Percentiles rank a stretch among this genome's conserved stretches.
phyloP scores from a whole-genome alignment of 2,329 filamentous ascomycete species.

The Xylaria sp. region DNA sequence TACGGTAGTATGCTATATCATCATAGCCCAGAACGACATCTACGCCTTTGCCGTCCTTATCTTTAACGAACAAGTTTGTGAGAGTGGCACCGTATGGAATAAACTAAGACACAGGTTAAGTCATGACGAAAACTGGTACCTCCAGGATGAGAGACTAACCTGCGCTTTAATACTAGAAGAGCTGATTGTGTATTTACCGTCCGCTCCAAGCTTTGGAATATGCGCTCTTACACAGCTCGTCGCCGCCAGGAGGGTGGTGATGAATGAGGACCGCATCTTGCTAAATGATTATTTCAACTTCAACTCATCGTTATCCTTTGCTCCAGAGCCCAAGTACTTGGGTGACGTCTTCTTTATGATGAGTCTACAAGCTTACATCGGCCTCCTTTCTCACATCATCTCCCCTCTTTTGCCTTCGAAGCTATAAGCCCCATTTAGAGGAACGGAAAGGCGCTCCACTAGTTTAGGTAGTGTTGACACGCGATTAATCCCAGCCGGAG shows the following conservation, averaged over 20 bases:
- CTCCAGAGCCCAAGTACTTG: neutral
- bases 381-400: neutral
- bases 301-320: neutral
- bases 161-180: conserved; percentile 41
- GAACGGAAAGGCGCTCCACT: conserved; percentile 10
- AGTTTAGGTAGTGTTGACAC: neutral
- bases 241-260: conserved; percentile 32
- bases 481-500: conserved; percentile 25
- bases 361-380: neutral
- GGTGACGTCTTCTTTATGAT: conserved; percentile 12
- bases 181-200: conserved; percentile 42
- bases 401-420: neutral
- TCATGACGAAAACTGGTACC: neutral
- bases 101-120: conserved; percentile 32
- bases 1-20: conserved; percentile 62
- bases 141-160: conserved; percentile 27
- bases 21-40: conserved; percentile 70
- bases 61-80: conserved; percentile 67
- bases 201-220: conserved; percentile 34
- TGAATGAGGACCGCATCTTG: conserved; percentile 34
- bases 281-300: neutral
- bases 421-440: conserved; percentile 1
- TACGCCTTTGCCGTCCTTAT: conserved; percentile 64
- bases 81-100: conserved; percentile 61
- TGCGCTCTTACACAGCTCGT: conserved; percentile 31